Base-by-base conservation (phyloP, 2,329 filamentous ascomycete species). In the Penicillium aurantiogriseum region DNA sequence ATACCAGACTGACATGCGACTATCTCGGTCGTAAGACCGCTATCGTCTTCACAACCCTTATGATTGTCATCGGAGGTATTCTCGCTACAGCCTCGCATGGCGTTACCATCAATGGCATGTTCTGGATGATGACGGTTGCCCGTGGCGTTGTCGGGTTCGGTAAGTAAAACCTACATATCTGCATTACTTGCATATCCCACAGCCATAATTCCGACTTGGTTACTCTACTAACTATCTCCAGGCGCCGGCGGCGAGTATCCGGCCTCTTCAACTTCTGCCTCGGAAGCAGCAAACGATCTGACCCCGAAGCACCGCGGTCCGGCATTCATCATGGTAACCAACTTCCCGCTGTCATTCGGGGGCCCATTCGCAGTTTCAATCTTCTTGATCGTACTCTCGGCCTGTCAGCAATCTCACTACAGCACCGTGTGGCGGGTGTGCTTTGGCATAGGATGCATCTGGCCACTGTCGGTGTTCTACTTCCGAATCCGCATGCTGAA, bases 401-500 rank as follows among this genome's bases (percentile, higher is more conserved):
- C 74, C 68, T 51, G 74, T 69, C 15, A 67, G 56, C 51, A 66
- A 63, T 42, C 73, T 69, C 57, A 73, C 73, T 65, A 73, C 67
- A 69, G 66, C 45, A 79, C 76, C 2, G 73, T 81, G 8, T 81
- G 79, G 79, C 74, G 79, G 4, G 76, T 81, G 2, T 81, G 79
- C 62, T 80, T 81, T 54, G 79, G 76, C 6, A 78, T 82, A 43
- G 79, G 79, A 23, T 77, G 77, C 38, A 62, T 81, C 42, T 72
- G 82, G 17, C 83, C 83, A 0, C 69, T 85, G 9, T 77, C 79
- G 2, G 76, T 85, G 42, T 82, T 85, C 56, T 83, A 83, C 67
- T 83, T 85, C 58, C 81, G 83, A 15, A 68, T 85, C 40, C 81
- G 76, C 60, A 80, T 81, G 75, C 70, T 81, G 47, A 84, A 79